phyloP scores from a whole-genome alignment of 345 rosid species.

The Turnera subulata region DNA sequence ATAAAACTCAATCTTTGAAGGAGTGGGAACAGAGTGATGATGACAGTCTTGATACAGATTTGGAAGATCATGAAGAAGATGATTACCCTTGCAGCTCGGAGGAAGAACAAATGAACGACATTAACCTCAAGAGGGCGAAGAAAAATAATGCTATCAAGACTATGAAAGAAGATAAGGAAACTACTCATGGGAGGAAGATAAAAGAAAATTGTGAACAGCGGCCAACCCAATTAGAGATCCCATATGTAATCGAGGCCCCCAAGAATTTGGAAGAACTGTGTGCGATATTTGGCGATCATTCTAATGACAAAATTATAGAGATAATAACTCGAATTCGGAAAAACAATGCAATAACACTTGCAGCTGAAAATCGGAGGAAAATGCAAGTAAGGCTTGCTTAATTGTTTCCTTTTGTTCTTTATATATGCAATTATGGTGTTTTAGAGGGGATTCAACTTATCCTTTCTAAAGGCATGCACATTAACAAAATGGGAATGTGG shows the following conservation, averaged over 20 bases:
- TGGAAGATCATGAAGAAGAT: conserved; percentile 47
- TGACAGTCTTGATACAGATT: conserved; percentile 52
- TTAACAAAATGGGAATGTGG: background rate
- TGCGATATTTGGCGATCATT: conserved; percentile 46
- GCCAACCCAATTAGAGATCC: conserved; percentile 43
- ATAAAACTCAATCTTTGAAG: conserved; percentile 35
- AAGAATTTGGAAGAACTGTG: conserved; percentile 61
- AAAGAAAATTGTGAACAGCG: conserved; percentile 25
- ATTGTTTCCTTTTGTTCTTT: background rate
- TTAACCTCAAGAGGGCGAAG: conserved; percentile 33
- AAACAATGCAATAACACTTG: conserved; percentile 64
- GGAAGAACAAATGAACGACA: conserved; percentile 21
- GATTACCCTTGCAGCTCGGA: conserved; percentile 17
- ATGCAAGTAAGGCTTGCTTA: conserved; percentile 56
- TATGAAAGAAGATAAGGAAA: conserved; percentile 14
- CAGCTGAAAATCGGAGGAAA: conserved; percentile 91
- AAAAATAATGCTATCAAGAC: conserved; percentile 21
- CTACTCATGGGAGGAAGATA: conserved; percentile 20
- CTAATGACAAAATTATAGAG: conserved; percentile 47
- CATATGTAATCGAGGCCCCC: conserved; percentile 75
- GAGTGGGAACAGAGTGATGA: conserved; percentile 97
- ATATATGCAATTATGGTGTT: background rate
- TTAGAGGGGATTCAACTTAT: too few relatives aligned
- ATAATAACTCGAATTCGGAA: conserved; percentile 62
- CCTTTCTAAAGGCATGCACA: too few relatives aligned